Evolutionary conservation across 2,329 filamentous ascomycete genomes (phyloP).

Genomic region (Fusarium fracticaudum): DNA sequence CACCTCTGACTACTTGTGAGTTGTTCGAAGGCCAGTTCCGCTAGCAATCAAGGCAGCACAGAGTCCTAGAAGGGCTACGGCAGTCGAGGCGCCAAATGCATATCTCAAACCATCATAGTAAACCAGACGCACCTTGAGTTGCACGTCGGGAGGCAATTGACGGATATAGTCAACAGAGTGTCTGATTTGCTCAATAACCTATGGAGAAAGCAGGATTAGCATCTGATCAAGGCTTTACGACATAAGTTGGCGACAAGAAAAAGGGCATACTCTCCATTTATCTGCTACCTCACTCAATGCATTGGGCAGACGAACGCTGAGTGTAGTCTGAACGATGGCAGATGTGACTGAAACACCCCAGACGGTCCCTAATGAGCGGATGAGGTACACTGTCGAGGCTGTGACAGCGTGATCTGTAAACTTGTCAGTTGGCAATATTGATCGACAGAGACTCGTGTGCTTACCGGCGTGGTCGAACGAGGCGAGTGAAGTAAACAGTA

Average conservation of each 20-base stretch:
- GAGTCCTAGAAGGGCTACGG: conserved; percentile 58
- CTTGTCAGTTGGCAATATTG: not conserved
- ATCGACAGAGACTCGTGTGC: not conserved
- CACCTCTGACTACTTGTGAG: conserved; percentile 24
- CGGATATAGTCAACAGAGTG: conserved; percentile 67
- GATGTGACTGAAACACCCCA: conserved; percentile 72
- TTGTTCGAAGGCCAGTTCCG: conserved; percentile 44
- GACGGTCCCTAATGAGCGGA: conserved; percentile 70
- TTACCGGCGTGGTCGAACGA: conserved; percentile 69
- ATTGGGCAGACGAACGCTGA: conserved; percentile 62
- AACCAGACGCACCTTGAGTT: conserved; percentile 64
- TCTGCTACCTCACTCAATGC: conserved; percentile 65
- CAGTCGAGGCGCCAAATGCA: conserved; percentile 65
- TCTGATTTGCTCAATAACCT: conserved; percentile 70
- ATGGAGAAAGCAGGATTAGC: conserved; percentile 21
- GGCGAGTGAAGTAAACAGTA: conserved; percentile 70
- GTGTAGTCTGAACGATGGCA: conserved; percentile 69
- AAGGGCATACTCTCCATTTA: conserved; percentile 63
- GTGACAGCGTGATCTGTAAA: conserved; percentile 68
- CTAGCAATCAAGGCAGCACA: conserved; percentile 45
- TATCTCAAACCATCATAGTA: conserved; percentile 68
- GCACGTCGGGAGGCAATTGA: conserved; percentile 64
- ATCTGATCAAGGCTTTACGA: conserved; percentile 8
- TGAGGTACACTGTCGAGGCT: conserved; percentile 70
- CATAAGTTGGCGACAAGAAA: conserved; percentile 18